A percentile compares a stretch with the other conserved stretches of the same genome.
Evolutionary conservation across 371 early-diverging fungal genomes (phyloP).

Genomic region (Umbelopsis sp.): DNA sequence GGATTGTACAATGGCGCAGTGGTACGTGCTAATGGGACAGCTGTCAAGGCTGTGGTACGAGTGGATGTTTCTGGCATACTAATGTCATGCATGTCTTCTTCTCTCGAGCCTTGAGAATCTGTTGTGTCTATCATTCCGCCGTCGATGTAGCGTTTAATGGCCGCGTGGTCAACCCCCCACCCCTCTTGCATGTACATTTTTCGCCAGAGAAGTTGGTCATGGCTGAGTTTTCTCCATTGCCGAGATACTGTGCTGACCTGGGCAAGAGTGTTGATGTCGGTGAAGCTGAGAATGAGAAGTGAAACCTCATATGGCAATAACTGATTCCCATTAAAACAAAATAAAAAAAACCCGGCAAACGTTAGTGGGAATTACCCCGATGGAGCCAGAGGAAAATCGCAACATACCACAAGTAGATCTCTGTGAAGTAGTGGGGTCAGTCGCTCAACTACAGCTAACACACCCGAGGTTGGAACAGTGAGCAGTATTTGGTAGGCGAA

Average conservation of each 20-base stretch:
- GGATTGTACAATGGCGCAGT: conserved; percentile 29
- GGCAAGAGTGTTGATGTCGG: conserved; percentile 53
- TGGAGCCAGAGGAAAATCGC: background rate
- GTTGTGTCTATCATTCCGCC: background rate
- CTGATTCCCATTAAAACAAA: conserved; percentile 26
- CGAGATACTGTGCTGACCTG: conserved; percentile 58
- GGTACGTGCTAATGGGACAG: conserved; percentile 34
- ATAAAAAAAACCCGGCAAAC: background rate
- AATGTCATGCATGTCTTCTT: background rate
- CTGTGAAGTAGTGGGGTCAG: conserved; percentile 66
- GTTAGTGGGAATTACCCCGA: conserved; percentile 13
- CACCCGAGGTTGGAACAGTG: conserved; percentile 59
- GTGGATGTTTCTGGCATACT: conserved; percentile 21
- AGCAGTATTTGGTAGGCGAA: conserved; percentile 69
- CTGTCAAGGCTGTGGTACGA: conserved; percentile 19
- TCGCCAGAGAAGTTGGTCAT: conserved; percentile 74
- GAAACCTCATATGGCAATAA: conserved; percentile 66
- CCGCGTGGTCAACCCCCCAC: conserved; percentile 53
- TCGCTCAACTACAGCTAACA: conserved; percentile 57
- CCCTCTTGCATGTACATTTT: conserved; percentile 51
- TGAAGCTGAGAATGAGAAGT: conserved; percentile 62
- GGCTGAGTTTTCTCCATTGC: conserved; percentile 61
- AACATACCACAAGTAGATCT: conserved; percentile 59
- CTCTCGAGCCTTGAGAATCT: background rate
- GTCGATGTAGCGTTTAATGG: conserved; percentile 43